A percentile compares a stretch with the other conserved stretches of the same genome.
These are phyloP conservation scores for Cladophialophora immunda DNA, from an alignment of 2,329 filamentous ascomycete species.

Conservation along the genomic window DNA sequence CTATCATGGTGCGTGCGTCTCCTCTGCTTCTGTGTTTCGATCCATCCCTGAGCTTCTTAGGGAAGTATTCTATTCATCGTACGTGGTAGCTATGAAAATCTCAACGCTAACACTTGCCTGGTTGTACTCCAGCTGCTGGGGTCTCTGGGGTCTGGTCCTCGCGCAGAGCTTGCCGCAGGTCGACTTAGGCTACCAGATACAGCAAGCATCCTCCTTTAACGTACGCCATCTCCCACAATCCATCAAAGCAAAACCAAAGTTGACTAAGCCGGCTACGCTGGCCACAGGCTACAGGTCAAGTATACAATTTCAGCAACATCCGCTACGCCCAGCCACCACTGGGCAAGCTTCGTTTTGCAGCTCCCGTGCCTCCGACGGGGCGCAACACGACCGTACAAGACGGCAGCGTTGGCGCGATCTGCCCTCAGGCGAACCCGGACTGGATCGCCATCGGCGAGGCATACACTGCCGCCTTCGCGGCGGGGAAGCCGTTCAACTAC, in stretches of 20 bases:
- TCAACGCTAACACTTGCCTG: neutral
- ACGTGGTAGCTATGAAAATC: neutral
- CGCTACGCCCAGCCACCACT: conserved; percentile 64
- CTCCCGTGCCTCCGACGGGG: conserved; percentile 53
- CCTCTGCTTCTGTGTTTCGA: neutral
- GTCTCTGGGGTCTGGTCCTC: neutral
- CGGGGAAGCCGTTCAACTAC: conserved; percentile 23
- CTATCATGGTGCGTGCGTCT: neutral
- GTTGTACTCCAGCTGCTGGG: neutral
- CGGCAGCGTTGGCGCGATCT: conserved; percentile 53
- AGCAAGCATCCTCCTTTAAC: conserved; percentile 50
- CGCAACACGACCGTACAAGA: conserved; percentile 57
- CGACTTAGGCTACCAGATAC: conserved; percentile 63
- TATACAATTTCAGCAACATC: conserved; percentile 66
- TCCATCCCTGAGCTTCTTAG: too few relatives aligned
- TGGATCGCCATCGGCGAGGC: conserved; percentile 51
- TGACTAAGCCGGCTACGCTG: conserved; percentile 33
- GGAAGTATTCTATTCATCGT: too few relatives aligned
- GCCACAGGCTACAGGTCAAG: conserved; percentile 40
- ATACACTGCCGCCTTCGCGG: conserved; percentile 46
- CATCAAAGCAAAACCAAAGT: conserved; percentile 36
- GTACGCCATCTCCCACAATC: conserved; percentile 26
- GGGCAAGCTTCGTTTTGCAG: conserved; percentile 60
- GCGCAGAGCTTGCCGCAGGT: conserved; percentile 44
- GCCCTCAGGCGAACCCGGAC: conserved; percentile 55